phyloP scores from a whole-genome alignment of 768 basidiomycete species.

The Piloderma croceum region DNA sequence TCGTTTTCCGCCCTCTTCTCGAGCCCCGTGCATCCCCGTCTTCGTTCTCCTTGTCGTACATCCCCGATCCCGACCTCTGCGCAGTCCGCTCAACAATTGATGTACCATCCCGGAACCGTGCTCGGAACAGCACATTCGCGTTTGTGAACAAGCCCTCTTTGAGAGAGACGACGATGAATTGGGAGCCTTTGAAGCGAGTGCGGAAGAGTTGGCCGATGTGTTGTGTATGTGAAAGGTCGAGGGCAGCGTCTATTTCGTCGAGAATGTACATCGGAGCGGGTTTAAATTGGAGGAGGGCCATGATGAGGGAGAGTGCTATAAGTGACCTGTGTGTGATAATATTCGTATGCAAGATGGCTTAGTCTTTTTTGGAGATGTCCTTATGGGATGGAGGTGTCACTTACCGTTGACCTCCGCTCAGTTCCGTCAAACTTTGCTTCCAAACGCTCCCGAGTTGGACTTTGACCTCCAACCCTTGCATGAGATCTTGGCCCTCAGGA shows the following conservation, averaged over 20 bases:
- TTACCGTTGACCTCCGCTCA: slow-evolving; percentile 94
- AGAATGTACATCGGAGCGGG: slow-evolving; percentile 99
- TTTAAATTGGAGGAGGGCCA: slow-evolving; percentile 98
- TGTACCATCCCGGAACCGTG: slow-evolving; percentile 91
- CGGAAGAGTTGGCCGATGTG: slow-evolving; percentile 98
- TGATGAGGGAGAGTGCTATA: slow-evolving; percentile 95
- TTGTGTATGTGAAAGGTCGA: slow-evolving; percentile 93
- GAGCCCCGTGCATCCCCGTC: slow-evolving; percentile 9
- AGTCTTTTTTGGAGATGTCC: neutral
- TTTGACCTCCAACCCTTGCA: slow-evolving; percentile 95
- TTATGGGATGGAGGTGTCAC: slow-evolving; percentile 17
- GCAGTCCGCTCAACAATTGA: slow-evolving; percentile 81
- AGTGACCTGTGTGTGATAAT: slow-evolving; percentile 61
- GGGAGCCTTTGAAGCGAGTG: slow-evolving; percentile 93
- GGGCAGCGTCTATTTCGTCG: slow-evolving; percentile 96
- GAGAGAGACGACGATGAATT: slow-evolving; percentile 95
- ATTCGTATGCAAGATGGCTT: too few relatives aligned
- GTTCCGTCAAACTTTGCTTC: slow-evolving; percentile 96
- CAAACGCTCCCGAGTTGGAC: slow-evolving; percentile 91
- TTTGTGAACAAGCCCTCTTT: slow-evolving; percentile 98
- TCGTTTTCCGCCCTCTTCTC: slow-evolving; percentile 6
- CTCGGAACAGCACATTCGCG: slow-evolving; percentile 91
- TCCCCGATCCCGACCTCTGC: slow-evolving; percentile 50
- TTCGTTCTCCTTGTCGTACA: slow-evolving; percentile 25
- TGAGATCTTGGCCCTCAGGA: slow-evolving; percentile 89